Base-by-base conservation (phyloP, 331 rosid genomes). In the Malus hybrid region DNA sequence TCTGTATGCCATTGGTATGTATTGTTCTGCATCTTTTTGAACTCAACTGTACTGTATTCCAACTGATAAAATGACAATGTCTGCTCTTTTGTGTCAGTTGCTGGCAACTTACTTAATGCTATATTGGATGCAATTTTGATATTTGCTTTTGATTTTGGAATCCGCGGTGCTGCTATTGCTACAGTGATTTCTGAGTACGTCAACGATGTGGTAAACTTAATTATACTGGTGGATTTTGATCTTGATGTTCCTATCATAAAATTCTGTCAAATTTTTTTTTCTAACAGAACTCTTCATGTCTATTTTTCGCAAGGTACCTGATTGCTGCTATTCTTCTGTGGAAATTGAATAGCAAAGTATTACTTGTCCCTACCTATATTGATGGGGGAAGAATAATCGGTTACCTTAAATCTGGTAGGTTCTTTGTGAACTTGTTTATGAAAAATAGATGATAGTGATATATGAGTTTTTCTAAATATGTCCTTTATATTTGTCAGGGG, bases 181-280 rank as follows among this genome's bases (percentile, higher is more conserved):
- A 90, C 91, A 1, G 95, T 91, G 91, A 91, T 86, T 65, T 90
- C 97, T 87, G 97, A 94, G 97, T 94, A 94, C 73, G 96, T 91
- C 93, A 74, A 69, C 28, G 80, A 87, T 90, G 96, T 90, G 95
- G 92, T 91, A 91, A 94, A 90, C 85, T 87, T 90, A 74, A 78
- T 78, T 74, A 10, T 76, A 70, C 70, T 31, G 76, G 79, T 82
- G 84, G 81, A 56, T 77, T 81, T 69, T 69, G 81, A 82, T 55
- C 27, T 70, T 71, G 72, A 72, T 50, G 78, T 72, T 67, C 77
- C 33, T 20, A 29, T 36, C 69, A 22, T 77, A 59, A 79, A 19
- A 28, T 36, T 50, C 27, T 71, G 63, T 61, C 46, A 55, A 69
- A 55, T 66, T 78, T 52, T 63, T 61, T 33, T 77, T 79, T 79